phyloP scores from a whole-genome alignment of 805 yeast genomes.

The Phaffomyces opuntiae region DNA sequence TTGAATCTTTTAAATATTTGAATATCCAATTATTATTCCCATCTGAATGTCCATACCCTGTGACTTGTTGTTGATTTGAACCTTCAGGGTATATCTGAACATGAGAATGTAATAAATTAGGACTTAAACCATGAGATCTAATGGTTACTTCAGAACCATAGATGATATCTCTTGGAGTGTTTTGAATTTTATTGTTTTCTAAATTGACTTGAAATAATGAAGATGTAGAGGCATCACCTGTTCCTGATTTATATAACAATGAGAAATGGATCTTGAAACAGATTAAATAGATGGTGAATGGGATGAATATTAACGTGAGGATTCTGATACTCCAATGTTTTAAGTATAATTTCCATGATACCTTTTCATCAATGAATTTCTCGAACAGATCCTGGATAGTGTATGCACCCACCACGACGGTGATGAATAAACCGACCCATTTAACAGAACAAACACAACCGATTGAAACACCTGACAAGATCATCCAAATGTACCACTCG shows the following conservation, averaged over 20 bases:
- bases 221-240: conserved; percentile 90
- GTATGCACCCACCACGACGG: conserved; percentile 53
- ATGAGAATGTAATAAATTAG: conserved; percentile 84
- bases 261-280: conserved; percentile 79
- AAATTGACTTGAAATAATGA: conserved; percentile 86
- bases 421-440: conserved; percentile 77
- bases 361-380: conserved; percentile 28
- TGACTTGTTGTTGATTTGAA: conserved; percentile 69
- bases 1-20: conserved; percentile 45
- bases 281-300: conserved; percentile 58
- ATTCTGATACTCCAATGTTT: conserved; percentile 72
- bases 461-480: conserved; percentile 55
- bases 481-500: conserved; percentile 48
- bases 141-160: conserved; percentile 43
- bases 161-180: conserved; percentile 61
- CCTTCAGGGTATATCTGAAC: conserved; percentile 69
- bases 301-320: conserved; percentile 59
- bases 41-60: conserved; percentile 74
- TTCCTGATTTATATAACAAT: conserved; percentile 71
- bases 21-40: conserved; percentile 63
- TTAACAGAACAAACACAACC: conserved; percentile 83
- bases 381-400: conserved; percentile 45
- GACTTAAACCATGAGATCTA: conserved; percentile 64
- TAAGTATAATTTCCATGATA: conserved; percentile 31
- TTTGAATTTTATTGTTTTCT: conserved; percentile 55